Evolutionary conservation across 305 asterid genomes (phyloP), one percentile per base, ranked within the genome.

Genomic region (Fraxinus greggii): DNA sequence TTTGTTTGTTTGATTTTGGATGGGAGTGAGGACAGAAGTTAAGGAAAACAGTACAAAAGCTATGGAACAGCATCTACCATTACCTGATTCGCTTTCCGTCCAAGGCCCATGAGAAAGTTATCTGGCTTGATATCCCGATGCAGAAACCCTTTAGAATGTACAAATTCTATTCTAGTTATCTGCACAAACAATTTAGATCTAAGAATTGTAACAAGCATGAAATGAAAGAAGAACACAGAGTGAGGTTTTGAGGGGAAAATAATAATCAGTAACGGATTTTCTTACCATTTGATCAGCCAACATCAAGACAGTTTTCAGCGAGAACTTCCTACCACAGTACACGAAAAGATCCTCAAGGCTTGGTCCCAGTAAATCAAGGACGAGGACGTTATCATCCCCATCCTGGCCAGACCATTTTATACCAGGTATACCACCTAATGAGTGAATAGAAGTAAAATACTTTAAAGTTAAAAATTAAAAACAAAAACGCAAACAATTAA

Each of bases 101-200:
- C 98, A 87, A 95, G 98, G 76, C 98, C 98, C 98, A 95, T 95
- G 76, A 95, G 93, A 88, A 95, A 95, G 92, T 95, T 95, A 88
- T 95, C 98, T 15, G 98, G 98, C 85, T 95, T 95, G 77, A 95
- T 91, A 90, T 95, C 98, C 83, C 98, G 93, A 86, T 95, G 98
- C 82, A 95, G 81, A 86, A 93, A 93, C 63, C 98, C 98, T 91
- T 95, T 95, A 26, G 98, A 93, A 87, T 95, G 98, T 79, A 92
- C 97, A 84, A 89, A 93, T 73, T 95, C 98, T 61, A 91, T 92
- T 85, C 98, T 89, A 33, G 98, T 89, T 70, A 95, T 88, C 98
- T 95, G 91, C 70, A 88, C 24, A 84, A 63, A 63, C 35, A 23
- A 23, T 24, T 24, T 10, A 63, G n/a, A 40, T 77, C 72, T 72